phyloP scores from a whole-genome alignment of 106 monocot species.

The Iris macrosiphon region DNA sequence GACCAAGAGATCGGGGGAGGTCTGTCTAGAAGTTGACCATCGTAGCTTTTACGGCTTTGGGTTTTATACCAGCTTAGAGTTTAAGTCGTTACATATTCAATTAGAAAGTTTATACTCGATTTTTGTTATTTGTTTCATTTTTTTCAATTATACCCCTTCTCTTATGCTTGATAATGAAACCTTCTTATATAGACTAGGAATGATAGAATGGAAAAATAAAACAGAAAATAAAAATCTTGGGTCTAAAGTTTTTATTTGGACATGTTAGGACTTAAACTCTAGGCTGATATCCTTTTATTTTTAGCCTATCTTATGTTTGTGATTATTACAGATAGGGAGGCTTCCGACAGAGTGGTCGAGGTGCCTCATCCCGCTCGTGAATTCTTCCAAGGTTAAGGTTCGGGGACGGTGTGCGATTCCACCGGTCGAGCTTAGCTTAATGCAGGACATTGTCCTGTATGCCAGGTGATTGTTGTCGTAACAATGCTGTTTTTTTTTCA shows the following conservation, averaged over 20 bases:
- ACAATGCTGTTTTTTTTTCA: background rate
- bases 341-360: conserved; percentile 66
- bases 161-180: too few relatives aligned
- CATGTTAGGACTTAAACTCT: too few relatives aligned
- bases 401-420: conserved; percentile 36
- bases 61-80: too few relatives aligned
- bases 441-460: conserved; percentile 66
- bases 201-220: too few relatives aligned
- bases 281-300: background rate
- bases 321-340: conserved; percentile 51
- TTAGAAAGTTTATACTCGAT: too few relatives aligned
- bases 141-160: too few relatives aligned
- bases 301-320: background rate
- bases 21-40: conserved; percentile 8
- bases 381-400: conserved; percentile 63
- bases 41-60: too few relatives aligned
- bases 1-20: conserved; percentile 77
- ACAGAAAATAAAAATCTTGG: too few relatives aligned
- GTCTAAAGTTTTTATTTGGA: too few relatives aligned
- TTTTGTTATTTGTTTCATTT: too few relatives aligned
- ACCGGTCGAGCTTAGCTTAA: conserved; percentile 39
- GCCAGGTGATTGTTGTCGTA: conserved; percentile 36
- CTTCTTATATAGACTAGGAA: too few relatives aligned
- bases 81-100: too few relatives aligned
- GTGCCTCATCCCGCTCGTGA: conserved; percentile 68